phyloP scores from a whole-genome alignment of 1,139 yeast genomes.

The Debaryomycetaceae sp. region DNA sequence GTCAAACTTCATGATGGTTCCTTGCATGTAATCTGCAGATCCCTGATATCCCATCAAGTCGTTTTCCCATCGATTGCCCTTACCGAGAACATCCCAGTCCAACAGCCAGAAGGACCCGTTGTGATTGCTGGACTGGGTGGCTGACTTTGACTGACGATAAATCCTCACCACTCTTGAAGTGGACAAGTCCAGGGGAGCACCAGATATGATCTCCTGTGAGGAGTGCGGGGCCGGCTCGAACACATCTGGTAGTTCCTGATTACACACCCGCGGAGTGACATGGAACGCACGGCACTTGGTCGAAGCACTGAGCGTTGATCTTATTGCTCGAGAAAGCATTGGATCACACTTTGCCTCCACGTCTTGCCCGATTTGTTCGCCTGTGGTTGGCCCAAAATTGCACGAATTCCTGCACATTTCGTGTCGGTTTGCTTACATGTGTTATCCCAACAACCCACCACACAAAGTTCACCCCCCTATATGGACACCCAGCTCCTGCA shows the following conservation, averaged over 20 bases:
- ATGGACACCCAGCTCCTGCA: constrained; percentile 11
- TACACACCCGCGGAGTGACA: constrained; percentile 7
- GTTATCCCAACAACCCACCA: background rate
- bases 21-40: constrained; percentile 79
- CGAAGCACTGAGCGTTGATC: constrained; percentile 7
- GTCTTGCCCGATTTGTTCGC: background rate
- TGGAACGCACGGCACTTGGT: constrained; percentile 13
- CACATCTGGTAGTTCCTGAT: constrained; percentile 10
- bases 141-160: constrained; percentile 66
- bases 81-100: constrained; percentile 75
- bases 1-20: constrained; percentile 67
- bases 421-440: background rate
- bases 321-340: constrained; percentile 15
- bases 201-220: constrained; percentile 55
- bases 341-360: background rate
- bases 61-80: constrained; percentile 83
- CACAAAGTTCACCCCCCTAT: background rate
- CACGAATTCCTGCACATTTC: background rate
- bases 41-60: constrained; percentile 83
- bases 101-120: constrained; percentile 57
- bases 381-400: constrained; percentile 14
- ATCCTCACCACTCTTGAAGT: constrained; percentile 66
- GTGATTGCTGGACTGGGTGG: constrained; percentile 66
- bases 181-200: constrained; percentile 65
- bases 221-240: constrained; percentile 10